Evolutionary conservation across 1,284 basidiomycete genomes (phyloP).

Genomic region (Ceratorhiza oryzae-sativae): DNA sequence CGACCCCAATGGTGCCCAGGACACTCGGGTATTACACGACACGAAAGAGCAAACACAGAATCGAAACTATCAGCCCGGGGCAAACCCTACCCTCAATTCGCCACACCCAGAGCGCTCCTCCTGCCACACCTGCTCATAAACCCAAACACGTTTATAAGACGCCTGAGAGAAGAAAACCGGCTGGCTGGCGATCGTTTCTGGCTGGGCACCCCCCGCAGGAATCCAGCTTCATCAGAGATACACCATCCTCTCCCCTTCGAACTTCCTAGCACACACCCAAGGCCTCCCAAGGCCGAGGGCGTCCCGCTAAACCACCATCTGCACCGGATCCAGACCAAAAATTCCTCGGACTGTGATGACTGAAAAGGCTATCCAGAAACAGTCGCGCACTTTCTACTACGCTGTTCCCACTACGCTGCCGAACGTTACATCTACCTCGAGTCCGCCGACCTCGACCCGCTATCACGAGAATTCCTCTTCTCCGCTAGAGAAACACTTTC

Average conservation of each 20-base stretch:
- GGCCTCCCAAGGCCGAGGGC: background rate
- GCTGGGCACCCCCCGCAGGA: background rate
- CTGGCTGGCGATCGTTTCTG: too few species aligned
- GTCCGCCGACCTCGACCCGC: background rate
- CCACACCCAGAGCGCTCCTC: background rate
- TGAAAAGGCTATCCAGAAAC: background rate
- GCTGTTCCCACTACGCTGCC: background rate
- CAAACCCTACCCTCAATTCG: background rate
- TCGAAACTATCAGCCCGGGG: slow-evolving; percentile 13
- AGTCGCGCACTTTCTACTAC: background rate
- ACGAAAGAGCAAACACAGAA: slow-evolving; percentile 36
- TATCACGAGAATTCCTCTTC: background rate
- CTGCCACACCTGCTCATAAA: background rate
- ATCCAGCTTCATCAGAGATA: background rate
- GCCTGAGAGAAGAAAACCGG: background rate
- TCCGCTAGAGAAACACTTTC: background rate
- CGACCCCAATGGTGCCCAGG: slow-evolving; percentile 36
- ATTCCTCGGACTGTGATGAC: background rate
- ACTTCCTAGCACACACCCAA: too few species aligned
- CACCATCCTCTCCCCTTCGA: background rate
- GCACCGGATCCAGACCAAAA: background rate
- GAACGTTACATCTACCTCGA: slow-evolving; percentile 3
- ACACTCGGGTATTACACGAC: slow-evolving; percentile 34
- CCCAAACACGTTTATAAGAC: background rate
- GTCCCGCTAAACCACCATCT: background rate